These are phyloP conservation scores for Holtermanniella nyarrowii DNA, from an alignment of 768 basidiomycete species.

Conservation along the genomic window DNA sequence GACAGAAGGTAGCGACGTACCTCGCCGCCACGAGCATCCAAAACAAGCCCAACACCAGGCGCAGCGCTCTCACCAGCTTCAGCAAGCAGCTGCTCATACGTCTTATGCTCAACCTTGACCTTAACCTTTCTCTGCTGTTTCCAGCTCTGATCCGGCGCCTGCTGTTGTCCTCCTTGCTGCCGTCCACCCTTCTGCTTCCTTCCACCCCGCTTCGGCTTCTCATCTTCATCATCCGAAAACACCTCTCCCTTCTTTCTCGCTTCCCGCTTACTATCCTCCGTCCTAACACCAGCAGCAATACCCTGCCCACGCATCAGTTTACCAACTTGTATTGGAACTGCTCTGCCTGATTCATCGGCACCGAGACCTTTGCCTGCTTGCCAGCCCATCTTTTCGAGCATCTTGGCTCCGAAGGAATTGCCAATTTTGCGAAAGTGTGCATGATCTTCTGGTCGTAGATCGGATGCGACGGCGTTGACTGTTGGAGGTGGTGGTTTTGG, in stretches of 20 bases:
- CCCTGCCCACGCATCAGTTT: constrained; percentile 31
- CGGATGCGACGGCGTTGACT: constrained; percentile 36
- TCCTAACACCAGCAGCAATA: constrained; percentile 34
- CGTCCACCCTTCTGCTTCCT: constrained; percentile 7
- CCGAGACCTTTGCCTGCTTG: constrained; percentile 49
- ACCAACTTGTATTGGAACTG: constrained; percentile 35
- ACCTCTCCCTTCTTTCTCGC: constrained; percentile 33
- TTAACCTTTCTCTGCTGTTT: constrained; percentile 66
- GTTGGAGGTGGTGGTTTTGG: constrained; percentile 35
- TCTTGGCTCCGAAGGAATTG: constrained; percentile 69
- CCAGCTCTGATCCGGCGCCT: constrained; percentile 56
- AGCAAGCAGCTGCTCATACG: constrained; percentile 88
- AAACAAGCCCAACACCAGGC: constrained; percentile 63
- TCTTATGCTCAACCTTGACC: constrained; percentile 81
- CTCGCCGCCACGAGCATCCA: constrained; percentile 87
- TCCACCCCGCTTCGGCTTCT: constrained; percentile 17
- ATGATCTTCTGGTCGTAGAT: constrained; percentile 57
- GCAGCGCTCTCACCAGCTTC: constrained; percentile 57
- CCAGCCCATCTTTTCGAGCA: constrained; percentile 97
- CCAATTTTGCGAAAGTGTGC: constrained; percentile 74
- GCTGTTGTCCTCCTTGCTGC: constrained; percentile 2
- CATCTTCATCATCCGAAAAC: constrained; percentile 35
- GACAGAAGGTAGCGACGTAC: constrained; percentile 46
- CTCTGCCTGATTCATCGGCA: constrained; percentile 31
- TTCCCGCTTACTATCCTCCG: constrained; percentile 40